Evolutionary conservation across 2,329 filamentous ascomycete genomes (phyloP).

Genomic region (Fusarium coicis): DNA sequence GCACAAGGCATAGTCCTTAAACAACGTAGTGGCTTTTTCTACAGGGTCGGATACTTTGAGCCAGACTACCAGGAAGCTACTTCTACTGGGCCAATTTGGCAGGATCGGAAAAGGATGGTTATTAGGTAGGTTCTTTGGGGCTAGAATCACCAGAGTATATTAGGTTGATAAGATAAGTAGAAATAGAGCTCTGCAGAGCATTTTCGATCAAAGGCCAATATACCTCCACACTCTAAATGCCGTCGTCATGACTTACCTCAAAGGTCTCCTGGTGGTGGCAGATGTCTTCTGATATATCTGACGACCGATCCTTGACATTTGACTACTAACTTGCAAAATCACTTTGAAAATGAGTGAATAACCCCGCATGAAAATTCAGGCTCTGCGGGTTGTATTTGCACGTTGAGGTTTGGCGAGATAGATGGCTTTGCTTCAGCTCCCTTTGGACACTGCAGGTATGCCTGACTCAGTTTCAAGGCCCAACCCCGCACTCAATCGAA

Average conservation of each 20-base stretch:
- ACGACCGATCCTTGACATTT: too few species aligned
- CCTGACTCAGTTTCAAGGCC: not conserved
- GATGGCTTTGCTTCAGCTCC: not conserved
- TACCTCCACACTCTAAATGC: too few species aligned
- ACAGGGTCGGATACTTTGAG: not conserved
- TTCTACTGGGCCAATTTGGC: not conserved
- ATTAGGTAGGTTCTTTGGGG: not conserved
- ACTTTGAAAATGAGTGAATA: not conserved
- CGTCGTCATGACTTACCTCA: too few species aligned
- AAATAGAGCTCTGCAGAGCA: too few species aligned
- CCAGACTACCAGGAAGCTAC: not conserved
- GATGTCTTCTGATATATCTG: too few species aligned
- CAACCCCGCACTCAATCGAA: not conserved
- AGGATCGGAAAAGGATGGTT: not conserved
- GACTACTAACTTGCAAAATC: not conserved
- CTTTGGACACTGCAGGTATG: not conserved
- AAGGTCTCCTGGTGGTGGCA: too few species aligned
- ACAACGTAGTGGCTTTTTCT: not conserved
- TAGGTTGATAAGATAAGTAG: too few species aligned
- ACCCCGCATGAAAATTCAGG: not conserved
- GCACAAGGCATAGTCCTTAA: not conserved
- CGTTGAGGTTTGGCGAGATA: not conserved
- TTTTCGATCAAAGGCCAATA: too few species aligned
- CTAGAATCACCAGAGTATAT: too few species aligned
- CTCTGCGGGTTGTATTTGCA: not conserved